These are phyloP conservation scores for Xylaria hypoxylon DNA, from an alignment of 2,329 filamentous ascomycete species.

Conservation along the genomic window DNA sequence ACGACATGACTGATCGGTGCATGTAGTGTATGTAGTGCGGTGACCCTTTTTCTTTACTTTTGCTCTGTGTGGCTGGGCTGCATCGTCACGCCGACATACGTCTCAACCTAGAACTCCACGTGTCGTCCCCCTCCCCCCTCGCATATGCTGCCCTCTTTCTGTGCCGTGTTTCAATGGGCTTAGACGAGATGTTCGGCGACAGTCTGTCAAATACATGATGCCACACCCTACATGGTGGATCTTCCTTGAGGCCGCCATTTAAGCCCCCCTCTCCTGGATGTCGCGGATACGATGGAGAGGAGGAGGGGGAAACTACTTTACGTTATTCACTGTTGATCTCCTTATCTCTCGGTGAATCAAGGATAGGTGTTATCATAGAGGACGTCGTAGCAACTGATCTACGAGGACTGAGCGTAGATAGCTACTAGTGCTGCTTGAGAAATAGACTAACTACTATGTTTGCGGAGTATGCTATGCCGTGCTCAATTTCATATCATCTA, in stretches of 20 bases:
- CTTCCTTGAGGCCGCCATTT: conserved; percentile 16
- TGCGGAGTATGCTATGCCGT: not conserved
- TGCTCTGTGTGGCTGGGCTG: conserved; percentile 7
- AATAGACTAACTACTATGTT: not conserved
- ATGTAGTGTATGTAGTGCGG: not conserved
- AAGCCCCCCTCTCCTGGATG: not conserved
- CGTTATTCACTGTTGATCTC: not conserved
- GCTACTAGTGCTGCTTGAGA: not conserved
- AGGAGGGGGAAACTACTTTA: not conserved
- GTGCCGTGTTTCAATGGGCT: not conserved
- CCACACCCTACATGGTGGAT: conserved; percentile 12
- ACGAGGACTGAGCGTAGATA: not conserved
- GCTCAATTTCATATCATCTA: not conserved
- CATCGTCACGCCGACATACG: conserved; percentile 15
- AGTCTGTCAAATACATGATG: conserved; percentile 10
- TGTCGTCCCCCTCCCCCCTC: conserved; percentile 19
- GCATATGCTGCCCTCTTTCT: conserved; percentile 10
- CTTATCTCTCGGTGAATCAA: not conserved
- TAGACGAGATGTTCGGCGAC: conserved; percentile 7
- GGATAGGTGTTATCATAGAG: not conserved
- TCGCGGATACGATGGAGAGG: not conserved
- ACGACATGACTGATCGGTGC: conserved; percentile 3
- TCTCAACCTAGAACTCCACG: conserved; percentile 29
- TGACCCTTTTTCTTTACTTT: conserved; percentile 5
- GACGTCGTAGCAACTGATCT: not conserved